Percentiles rank a stretch among this genome's conserved stretches.
These are phyloP conservation scores for Cytospora schulzeri DNA, from an alignment of 2,329 filamentous ascomycete genomes.

Conservation along the genomic window DNA sequence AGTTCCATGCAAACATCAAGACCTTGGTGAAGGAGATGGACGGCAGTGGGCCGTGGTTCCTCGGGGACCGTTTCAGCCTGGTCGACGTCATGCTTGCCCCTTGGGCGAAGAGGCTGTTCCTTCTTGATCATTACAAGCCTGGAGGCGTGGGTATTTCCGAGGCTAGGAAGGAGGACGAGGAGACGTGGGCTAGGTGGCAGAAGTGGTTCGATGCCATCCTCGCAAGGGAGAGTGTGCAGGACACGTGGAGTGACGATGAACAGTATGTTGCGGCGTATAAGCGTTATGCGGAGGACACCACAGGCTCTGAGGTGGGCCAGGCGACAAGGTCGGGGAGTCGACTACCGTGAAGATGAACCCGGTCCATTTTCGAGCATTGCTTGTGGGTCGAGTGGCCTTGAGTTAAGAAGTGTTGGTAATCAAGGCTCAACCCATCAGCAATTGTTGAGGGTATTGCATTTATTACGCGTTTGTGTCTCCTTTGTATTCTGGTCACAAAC, in stretches of 20 bases:
- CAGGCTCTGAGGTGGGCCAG: slow-evolving; percentile 62
- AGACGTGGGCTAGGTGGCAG: slow-evolving; percentile 65
- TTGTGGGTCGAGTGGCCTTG: neutral
- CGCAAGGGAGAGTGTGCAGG: slow-evolving; percentile 61
- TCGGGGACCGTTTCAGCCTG: slow-evolving; percentile 63
- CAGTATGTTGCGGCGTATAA: slow-evolving; percentile 70
- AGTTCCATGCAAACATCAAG: slow-evolving; percentile 61
- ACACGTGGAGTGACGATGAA: slow-evolving; percentile 69
- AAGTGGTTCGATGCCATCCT: slow-evolving; percentile 64
- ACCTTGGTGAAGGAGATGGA: slow-evolving; percentile 64
- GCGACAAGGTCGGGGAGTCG: slow-evolving; percentile 63
- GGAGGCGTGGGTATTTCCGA: slow-evolving; percentile 52
- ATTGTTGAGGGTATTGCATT: no score
- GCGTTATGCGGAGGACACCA: slow-evolving; percentile 66
- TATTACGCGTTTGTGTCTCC: no score
- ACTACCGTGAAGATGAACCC: slow-evolving; percentile 61
- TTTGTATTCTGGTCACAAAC: no score
- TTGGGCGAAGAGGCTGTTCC: slow-evolving; percentile 71
- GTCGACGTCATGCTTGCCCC: slow-evolving; percentile 73
- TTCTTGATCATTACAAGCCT: slow-evolving; percentile 74
- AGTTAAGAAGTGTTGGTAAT: neutral
- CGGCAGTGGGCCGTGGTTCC: slow-evolving; percentile 64
- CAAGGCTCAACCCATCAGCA: no score
- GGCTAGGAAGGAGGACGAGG: slow-evolving; percentile 52
- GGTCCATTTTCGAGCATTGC: no score